phyloP scores from a whole-genome alignment of 2,329 filamentous ascomycete genomes.

The Fusarium sp. region DNA sequence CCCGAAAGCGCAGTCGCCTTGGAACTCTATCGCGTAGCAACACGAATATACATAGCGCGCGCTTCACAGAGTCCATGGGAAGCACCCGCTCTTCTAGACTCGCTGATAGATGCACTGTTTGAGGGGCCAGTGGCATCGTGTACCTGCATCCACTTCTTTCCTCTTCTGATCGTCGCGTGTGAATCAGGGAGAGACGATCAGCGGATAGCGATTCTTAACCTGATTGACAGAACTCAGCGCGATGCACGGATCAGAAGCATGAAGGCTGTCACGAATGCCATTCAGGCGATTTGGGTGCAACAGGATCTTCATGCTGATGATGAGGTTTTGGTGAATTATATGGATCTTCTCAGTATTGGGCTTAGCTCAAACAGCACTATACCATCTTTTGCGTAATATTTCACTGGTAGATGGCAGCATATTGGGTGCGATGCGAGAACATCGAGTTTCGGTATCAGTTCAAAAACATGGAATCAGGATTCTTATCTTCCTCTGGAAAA shows the following conservation, averaged over 20 bases:
- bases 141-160: conserved; percentile 47
- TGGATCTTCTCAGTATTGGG: conserved; percentile 35
- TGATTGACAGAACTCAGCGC: conserved; percentile 43
- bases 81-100: conserved; percentile 27
- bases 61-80: conserved; percentile 40
- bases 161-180: conserved; percentile 47
- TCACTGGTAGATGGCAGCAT: not conserved
- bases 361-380: conserved; percentile 24
- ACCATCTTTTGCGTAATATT: conserved; percentile 15
- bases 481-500: not conserved
- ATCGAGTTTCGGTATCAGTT: not conserved
- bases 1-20: not conserved
- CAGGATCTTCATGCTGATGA: conserved; percentile 46
- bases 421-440: not conserved
- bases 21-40: conserved; percentile 26
- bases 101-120: conserved; percentile 30
- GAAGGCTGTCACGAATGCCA: conserved; percentile 26
- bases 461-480: not conserved
- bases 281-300: conserved; percentile 48
- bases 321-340: conserved; percentile 45
- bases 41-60: conserved; percentile 27
- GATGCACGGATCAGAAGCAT: conserved; percentile 36
- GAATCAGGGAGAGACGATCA: conserved; percentile 48
- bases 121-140: conserved; percentile 3
- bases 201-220: conserved; percentile 41